These are phyloP conservation scores for Clonostachys chloroleuca DNA, from an alignment of 2,329 filamentous ascomycete genomes.

Conservation along the genomic window DNA sequence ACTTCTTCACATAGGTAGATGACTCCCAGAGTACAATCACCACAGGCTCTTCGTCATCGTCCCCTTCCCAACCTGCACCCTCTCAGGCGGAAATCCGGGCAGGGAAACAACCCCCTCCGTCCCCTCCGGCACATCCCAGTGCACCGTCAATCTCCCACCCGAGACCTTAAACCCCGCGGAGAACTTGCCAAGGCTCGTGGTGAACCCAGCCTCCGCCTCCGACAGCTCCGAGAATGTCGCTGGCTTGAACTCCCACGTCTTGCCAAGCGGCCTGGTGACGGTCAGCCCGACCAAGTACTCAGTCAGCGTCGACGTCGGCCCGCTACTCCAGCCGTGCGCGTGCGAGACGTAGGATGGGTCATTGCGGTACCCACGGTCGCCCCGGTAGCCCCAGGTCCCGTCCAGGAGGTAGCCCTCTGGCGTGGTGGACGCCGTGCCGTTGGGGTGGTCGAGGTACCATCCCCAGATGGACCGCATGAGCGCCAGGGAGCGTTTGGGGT, in stretches of 20 bases:
- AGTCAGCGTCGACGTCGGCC: constrained; percentile 39
- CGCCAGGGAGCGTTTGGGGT: constrained; percentile 44
- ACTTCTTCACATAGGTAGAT: too few species aligned
- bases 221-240: background rate
- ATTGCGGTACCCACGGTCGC: constrained; percentile 39
- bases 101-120: background rate
- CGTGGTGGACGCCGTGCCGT: constrained; percentile 53
- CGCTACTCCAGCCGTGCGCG: constrained; percentile 43
- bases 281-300: constrained; percentile 35
- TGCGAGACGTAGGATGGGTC: constrained; percentile 42
- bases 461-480: constrained; percentile 55
- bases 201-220: background rate
- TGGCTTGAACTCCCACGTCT: background rate
- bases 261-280: background rate
- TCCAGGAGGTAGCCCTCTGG: constrained; percentile 55
- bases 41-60: background rate
- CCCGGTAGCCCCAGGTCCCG: constrained; percentile 53
- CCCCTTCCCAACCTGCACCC: background rate
- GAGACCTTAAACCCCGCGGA: background rate
- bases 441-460: constrained; percentile 52
- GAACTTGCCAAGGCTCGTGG: background rate
- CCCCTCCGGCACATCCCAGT: background rate
- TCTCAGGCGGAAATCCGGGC: background rate
- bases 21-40: too few species aligned
- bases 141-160: background rate